Conservation (phyloP, 2,329 filamentous ascomycete species). For the Neonectria magnoliae region DNA sequence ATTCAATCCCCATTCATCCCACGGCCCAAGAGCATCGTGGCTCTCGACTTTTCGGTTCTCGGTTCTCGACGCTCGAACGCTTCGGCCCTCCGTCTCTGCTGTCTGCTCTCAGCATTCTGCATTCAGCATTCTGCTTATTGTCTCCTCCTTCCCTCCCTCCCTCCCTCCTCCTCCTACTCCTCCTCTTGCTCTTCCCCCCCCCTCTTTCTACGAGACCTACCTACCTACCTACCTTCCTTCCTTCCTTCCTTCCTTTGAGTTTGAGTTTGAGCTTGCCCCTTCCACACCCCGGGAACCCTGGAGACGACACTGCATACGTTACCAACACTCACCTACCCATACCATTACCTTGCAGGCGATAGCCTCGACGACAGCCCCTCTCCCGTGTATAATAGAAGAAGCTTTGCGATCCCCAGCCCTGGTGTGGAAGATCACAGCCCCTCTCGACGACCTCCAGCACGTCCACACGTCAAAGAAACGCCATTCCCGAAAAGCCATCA, state of each 20-base stretch:
- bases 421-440: constrained; percentile 23
- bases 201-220: constrained; percentile 14
- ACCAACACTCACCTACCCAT: not conserved
- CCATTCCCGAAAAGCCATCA: constrained; percentile 25
- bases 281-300: constrained; percentile 16
- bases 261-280: constrained; percentile 30
- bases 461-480: constrained; percentile 10
- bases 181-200: constrained; percentile 18
- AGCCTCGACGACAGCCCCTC: constrained; percentile 6
- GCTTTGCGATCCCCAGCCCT: constrained; percentile 18
- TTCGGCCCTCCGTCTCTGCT: constrained; percentile 26
- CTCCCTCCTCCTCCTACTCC: constrained; percentile 27
- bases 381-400: constrained; percentile 26
- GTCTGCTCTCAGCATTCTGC: not conserved
- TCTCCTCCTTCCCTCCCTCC: not conserved
- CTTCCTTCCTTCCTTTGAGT: constrained; percentile 20
- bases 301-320: constrained; percentile 8
- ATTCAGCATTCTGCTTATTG: constrained; percentile 2
- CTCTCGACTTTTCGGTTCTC: constrained; percentile 9
- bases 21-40: constrained; percentile 36
- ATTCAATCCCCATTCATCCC: constrained; percentile 35
- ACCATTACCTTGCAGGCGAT: constrained; percentile 8
- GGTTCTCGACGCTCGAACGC: not conserved
- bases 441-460: constrained; percentile 19
- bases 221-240: constrained; percentile 9